Percentiles rank a stretch among this genome's conserved stretches.
These are phyloP conservation scores for Funneliformis caledonium DNA, from an alignment of 371 early-diverging fungal genomes.

Conservation along the genomic window DNA sequence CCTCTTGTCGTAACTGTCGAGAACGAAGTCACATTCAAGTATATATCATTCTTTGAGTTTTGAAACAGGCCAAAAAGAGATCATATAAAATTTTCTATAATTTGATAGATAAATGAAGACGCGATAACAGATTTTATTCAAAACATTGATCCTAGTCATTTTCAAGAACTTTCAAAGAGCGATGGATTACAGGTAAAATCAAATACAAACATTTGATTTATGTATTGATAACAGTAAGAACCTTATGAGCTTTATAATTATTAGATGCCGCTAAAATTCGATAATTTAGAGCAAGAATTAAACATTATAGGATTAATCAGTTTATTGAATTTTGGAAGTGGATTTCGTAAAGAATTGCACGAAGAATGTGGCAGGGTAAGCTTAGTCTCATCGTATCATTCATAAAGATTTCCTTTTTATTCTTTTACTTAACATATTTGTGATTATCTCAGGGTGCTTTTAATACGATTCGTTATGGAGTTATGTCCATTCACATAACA, in stretches of 20 bases:
- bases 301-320: constrained; percentile 76
- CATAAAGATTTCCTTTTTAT: background rate
- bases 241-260: constrained; percentile 36
- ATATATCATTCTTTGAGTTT: background rate
- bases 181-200: background rate
- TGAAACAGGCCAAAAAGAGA: background rate
- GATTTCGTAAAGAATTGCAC: constrained; percentile 70
- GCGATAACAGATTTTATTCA: background rate
- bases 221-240: background rate
- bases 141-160: background rate
- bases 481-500: constrained; percentile 81
- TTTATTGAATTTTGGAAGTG: constrained; percentile 73
- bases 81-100: background rate
- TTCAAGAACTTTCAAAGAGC: background rate
- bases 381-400: background rate
- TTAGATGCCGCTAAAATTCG: constrained; percentile 75
- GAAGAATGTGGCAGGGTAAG: constrained; percentile 54
- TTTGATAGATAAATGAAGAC: constrained; percentile 3
- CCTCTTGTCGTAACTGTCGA: background rate
- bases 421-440: background rate
- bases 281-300: constrained; percentile 70
- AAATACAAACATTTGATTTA: background rate
- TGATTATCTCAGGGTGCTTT: constrained; percentile 57
- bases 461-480: constrained; percentile 81
- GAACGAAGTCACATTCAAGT: background rate